Percentiles rank a stretch among this genome's conserved stretches.
phyloP scores from a whole-genome alignment of 768 basidiomycete genomes.

The Daedaleopsis sinensis region DNA sequence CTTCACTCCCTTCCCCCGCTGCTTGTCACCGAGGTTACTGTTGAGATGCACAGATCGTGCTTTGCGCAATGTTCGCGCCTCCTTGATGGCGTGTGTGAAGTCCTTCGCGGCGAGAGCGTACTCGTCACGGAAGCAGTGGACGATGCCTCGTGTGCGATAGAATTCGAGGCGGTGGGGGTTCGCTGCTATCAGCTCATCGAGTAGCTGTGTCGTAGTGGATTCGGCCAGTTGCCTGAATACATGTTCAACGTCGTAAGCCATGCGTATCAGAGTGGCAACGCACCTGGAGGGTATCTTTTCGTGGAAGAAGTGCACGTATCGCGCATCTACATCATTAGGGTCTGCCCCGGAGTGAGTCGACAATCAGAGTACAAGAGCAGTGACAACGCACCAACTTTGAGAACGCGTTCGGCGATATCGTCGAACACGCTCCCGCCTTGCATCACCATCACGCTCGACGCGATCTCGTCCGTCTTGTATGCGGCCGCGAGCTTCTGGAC shows the following conservation, averaged over 20 bases:
- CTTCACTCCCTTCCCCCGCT: conserved; percentile 48
- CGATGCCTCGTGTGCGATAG: conserved; percentile 87
- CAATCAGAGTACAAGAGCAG: not conserved
- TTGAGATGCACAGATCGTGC: conserved; percentile 57
- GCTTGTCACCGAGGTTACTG: conserved; percentile 40
- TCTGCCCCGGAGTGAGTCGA: conserved; percentile 44
- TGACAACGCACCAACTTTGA: conserved; percentile 58
- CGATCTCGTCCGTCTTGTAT: conserved; percentile 88
- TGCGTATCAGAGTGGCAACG: conserved; percentile 44
- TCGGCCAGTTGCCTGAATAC: conserved; percentile 77
- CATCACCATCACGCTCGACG: conserved; percentile 94
- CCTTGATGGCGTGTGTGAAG: conserved; percentile 79
- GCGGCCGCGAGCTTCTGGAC: conserved; percentile 87
- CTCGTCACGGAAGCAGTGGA: conserved; percentile 88
- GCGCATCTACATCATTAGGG: conserved; percentile 75
- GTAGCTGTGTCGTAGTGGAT: conserved; percentile 73
- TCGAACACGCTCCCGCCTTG: conserved; percentile 92
- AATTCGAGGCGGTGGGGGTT: conserved; percentile 83
- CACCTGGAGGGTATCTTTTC: conserved; percentile 94
- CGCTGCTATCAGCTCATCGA: conserved; percentile 77
- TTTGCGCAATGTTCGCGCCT: conserved; percentile 73
- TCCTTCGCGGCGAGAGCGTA: conserved; percentile 74
- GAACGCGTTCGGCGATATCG: conserved; percentile 86
- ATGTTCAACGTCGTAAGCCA: conserved; percentile 17
- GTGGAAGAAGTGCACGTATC: conserved; percentile 93